These are phyloP conservation scores for Zalaria sp. DNA, from an alignment of 2,329 filamentous ascomycete species.

Conservation along the genomic window DNA sequence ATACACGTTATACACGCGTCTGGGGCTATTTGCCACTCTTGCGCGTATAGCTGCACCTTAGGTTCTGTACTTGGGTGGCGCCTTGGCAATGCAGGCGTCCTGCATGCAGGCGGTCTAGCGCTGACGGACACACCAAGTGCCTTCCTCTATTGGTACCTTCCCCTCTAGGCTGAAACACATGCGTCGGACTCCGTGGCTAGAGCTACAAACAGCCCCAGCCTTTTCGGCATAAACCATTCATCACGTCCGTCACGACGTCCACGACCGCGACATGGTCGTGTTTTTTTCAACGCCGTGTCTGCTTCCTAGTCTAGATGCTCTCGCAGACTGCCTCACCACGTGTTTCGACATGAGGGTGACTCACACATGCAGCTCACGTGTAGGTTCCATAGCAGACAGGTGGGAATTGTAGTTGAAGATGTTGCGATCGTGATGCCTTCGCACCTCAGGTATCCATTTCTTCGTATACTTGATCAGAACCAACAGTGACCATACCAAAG, in stretches of 20 bases:
- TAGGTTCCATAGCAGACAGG: conserved; percentile 7
- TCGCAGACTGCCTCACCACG: not conserved
- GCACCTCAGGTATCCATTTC: conserved; percentile 4
- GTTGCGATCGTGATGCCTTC: conserved; percentile 9
- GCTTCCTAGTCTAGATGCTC: not conserved
- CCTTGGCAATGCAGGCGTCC: no score
- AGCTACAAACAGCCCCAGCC: not conserved
- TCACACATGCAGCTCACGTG: conserved; percentile 13
- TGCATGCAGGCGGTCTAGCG: no score
- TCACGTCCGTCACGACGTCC: not conserved
- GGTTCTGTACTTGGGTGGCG: no score
- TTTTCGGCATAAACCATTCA: not conserved
- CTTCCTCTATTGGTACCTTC: no score
- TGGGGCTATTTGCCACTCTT: no score
- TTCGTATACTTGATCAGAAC: conserved; percentile 3
- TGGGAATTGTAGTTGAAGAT: conserved; percentile 4
- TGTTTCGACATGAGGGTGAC: conserved; percentile 7
- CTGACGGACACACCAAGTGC: no score
- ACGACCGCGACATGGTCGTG: conserved; percentile 17
- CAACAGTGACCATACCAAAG: not conserved
- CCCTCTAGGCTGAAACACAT: no score
- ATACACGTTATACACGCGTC: no score
- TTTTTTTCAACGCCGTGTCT: conserved; percentile 5
- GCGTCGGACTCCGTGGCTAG: no score
- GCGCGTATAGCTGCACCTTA: no score